Base-by-base conservation (phyloP, 371 early-diverging fungal species). In the Mortierella sp. region DNA sequence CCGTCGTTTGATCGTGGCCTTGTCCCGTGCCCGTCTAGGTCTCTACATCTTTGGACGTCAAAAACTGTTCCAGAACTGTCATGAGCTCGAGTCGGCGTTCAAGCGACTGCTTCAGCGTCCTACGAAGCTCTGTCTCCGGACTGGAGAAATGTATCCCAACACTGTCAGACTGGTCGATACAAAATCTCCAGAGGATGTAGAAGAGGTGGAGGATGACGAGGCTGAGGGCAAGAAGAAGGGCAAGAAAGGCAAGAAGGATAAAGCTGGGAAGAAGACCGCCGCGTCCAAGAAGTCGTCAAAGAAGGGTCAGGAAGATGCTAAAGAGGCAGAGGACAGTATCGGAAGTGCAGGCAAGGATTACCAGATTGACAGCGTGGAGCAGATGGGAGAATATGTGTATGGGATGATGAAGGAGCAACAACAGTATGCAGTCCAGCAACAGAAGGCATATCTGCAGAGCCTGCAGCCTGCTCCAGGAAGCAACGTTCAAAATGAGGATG, bases 21-120 rank as follows among this genome's bases (percentile, higher is more conserved):
- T 98, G 79, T 97, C 97, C 3, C 85, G 97, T 39, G 96, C 97
- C 3, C 85, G 96, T 19, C 83, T 98, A 28, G 99, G 99, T 19
- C 83, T 98, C 0, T 98, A 98, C 71, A 87, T 98, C 37, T 94
- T 98, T 76, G 87, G 97, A 51, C 78, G 92, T 15, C 78, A 79
- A 34, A 59, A 72, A 12, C 68, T 98, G 11, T 95, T 98, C 79
- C 85, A 84, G 47, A 82, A 87, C 53, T 93, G 94, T 56, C 83
- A 84, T 51, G 97, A 95, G 71, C 82, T 97, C 14, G 79, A 83
- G 9, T 88, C 90, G 6, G 89, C 88, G 11, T 89, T 93, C 56
- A 65, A 79, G 32, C 78, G 82, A 34, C 78, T 94, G 8, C 57
- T 78, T 6, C 55, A 64, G 44, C 75, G 86, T 44, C 86, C 88